These are phyloP conservation scores for Suillus clintonianus DNA, from an alignment of 768 basidiomycete species.

Conservation along the genomic window DNA sequence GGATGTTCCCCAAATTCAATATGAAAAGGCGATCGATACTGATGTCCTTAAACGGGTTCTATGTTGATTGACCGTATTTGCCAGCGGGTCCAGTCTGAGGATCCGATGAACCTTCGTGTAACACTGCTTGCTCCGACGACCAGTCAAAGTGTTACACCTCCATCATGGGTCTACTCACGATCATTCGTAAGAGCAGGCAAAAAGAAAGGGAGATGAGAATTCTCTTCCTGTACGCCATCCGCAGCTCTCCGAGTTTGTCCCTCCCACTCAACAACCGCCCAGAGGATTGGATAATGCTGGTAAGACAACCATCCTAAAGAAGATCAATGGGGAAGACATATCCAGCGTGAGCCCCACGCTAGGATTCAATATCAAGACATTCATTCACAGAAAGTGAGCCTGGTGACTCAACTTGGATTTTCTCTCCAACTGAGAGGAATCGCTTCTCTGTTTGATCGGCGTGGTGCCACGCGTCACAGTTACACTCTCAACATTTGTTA, in stretches of 20 bases:
- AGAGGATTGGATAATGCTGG: slow-evolving; percentile 98
- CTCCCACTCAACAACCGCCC: slow-evolving; percentile 20
- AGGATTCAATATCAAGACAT: slow-evolving; percentile 99
- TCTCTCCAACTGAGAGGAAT: slow-evolving; percentile 17
- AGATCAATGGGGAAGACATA: slow-evolving; percentile 91
- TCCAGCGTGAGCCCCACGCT: slow-evolving; percentile 87
- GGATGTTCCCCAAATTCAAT: background rate
- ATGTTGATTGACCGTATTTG: background rate
- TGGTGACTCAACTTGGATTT: slow-evolving; percentile 21
- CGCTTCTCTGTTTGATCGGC: slow-evolving; percentile 26
- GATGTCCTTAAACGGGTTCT: background rate
- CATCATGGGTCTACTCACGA: slow-evolving; percentile 89
- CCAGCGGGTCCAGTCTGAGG: background rate
- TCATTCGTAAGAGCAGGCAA: slow-evolving; percentile 93
- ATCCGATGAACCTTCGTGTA: background rate
- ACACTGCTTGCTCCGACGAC: background rate
- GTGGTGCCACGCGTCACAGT: slow-evolving; percentile 23
- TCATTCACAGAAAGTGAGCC: slow-evolving; percentile 82
- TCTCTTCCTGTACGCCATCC: slow-evolving; percentile 74
- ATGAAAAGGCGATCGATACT: background rate
- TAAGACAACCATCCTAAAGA: slow-evolving; percentile 97
- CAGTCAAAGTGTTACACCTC: slow-evolving; percentile 1
- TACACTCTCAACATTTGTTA: slow-evolving; percentile 47
- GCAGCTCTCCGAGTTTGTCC: slow-evolving; percentile 8
- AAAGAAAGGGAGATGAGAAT: slow-evolving; percentile 98